Evolutionary conservation across 1,284 basidiomycete genomes (phyloP), one percentile per base, ranked within the genome.

Genomic region (Hypsizygus ulmarius): DNA sequence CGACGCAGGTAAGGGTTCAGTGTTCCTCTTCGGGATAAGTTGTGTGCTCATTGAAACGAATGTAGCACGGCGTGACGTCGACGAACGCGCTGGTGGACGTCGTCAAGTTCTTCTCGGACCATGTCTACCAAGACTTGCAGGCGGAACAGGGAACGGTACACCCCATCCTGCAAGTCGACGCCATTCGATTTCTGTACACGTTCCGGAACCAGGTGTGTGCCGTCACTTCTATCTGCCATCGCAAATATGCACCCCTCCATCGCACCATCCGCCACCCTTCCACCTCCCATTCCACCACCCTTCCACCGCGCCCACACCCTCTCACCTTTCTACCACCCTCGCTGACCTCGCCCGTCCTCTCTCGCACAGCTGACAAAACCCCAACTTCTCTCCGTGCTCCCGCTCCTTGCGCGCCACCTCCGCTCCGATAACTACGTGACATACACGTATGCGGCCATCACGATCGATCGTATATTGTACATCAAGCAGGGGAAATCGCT

Each of bases 91-190:
- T 97, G 33, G 90, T 99, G 21, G 89, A 99, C 64, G 89, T 99
- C 18, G 90, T 99, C 56, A 79, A 92, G 56, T 98, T 97, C 75
- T 99, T 99, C 72, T 91, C 89, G 9, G 84, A 94, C 39, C 84
- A 97, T 64, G 88, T 99, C 11, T 90, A 88, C 62, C 74, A 85
- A 56, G 97, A 99, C 67, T 70, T 98, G 36, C 87, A 95, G 64
- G 85, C 88, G 1, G 69, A 73, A 1, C 72, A 77, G 3, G 81
- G 81, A 1, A 71, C 74, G 11, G 85, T 91, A 0, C 87, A 97
- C 62, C 90, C 94, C 3, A 93, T 99, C 58, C 74, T 99, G 34
- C 92, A 95, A 61, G 94, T 97, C 29, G 94, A 98, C 65, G 94
- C 95, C 3, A 98, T 99, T 66, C 87, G 92, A 47, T 97, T 92